Base-by-base conservation (phyloP, 192 early-diverging fungal species). In the Umbelopsis sp. region DNA sequence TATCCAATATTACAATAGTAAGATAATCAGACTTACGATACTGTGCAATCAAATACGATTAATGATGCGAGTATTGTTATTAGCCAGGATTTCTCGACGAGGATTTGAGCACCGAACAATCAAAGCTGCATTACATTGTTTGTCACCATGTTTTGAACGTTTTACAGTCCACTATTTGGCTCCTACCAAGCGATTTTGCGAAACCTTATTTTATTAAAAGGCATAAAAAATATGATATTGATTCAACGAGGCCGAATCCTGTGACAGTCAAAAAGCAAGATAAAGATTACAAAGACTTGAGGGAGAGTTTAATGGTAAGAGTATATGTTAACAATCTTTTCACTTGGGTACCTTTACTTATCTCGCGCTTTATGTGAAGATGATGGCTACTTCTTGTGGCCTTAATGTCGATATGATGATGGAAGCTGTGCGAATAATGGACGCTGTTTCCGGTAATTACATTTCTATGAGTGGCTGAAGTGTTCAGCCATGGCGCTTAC, bases 111-210 rank as follows among this genome's bases (percentile, higher is more conserved):
- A 35, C 55, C 1, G 55, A 61, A 61, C 27, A 4, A 33, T 18
- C 27, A 25, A 25, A 61, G 33, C 55, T 25, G 12, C 55, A 25
- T 5, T 61, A 61, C 55, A 61, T 61, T 35, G 55, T 61, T 4
- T 61, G 55, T 12, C 33, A 61, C 33, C 55, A 61, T 33, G 25
- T 61, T 18, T 25, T 61, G 13, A 61, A 61, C 55, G 25, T 61
- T 8, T 37, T 61, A 16, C 27, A 61, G 16, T 30, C 27, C 55
- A 61, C 33, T 16, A 18, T 35, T 2, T 61, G 16, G 9, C 15
- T 61, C 11, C 27, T 61, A 61, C 55, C 55, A 33, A 27, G 27
- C 25, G 18, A 61, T 18, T 61, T 61, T 15, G 55, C 55, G 35
- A 61, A 16, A 33, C 13, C 25, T 1, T 61, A 61, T 18, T 61